Percentiles rank a stretch among this genome's conserved stretches.
phyloP scores from a whole-genome alignment of 2,329 filamentous ascomycete species.

The Chrysoporthe puriensis region DNA sequence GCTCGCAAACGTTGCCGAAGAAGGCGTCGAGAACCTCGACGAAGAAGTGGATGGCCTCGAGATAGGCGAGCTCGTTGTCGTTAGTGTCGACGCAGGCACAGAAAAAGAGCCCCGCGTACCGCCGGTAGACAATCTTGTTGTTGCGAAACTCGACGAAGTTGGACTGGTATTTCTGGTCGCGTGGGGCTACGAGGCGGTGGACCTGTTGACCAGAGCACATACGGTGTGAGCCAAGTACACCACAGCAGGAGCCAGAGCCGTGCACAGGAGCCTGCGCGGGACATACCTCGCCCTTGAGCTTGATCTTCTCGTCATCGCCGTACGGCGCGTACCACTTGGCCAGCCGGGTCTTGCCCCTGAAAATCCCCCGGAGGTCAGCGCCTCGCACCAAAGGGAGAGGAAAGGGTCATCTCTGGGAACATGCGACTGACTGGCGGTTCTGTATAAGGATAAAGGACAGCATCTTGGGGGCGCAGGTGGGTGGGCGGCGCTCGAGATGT shows the following conservation, averaged over 20 bases:
- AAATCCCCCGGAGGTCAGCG: slow-evolving; percentile 15
- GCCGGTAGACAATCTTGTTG: slow-evolving; percentile 95
- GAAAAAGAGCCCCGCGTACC: slow-evolving; percentile 98
- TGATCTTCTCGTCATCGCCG: slow-evolving; percentile 98
- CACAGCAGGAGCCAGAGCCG: not conserved
- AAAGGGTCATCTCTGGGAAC: not conserved
- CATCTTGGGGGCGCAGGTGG: slow-evolving; percentile 44
- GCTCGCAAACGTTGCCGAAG: slow-evolving; percentile 98
- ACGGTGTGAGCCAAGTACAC: not conserved
- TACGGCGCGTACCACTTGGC: slow-evolving; percentile 99
- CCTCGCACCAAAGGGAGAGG: not conserved
- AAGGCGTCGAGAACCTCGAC: slow-evolving; percentile 98
- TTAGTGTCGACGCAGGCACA: slow-evolving; percentile 99
- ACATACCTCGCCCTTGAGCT: slow-evolving; percentile 91
- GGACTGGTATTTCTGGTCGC: slow-evolving; percentile 99
- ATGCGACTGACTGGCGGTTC: slow-evolving; percentile 73
- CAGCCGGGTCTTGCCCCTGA: slow-evolving; percentile 93
- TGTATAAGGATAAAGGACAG: slow-evolving; percentile 90
- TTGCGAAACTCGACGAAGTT: slow-evolving; percentile 98
- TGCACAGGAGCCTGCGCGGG: not conserved
- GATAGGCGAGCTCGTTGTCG: slow-evolving; percentile 95
- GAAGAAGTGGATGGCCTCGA: slow-evolving; percentile 99
- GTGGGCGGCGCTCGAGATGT: slow-evolving; percentile 19
- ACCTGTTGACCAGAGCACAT: slow-evolving; percentile 56
- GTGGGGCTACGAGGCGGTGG: slow-evolving; percentile 94